Conservation (phyloP, 805 yeast species). For the Candida michaelii region DNA sequence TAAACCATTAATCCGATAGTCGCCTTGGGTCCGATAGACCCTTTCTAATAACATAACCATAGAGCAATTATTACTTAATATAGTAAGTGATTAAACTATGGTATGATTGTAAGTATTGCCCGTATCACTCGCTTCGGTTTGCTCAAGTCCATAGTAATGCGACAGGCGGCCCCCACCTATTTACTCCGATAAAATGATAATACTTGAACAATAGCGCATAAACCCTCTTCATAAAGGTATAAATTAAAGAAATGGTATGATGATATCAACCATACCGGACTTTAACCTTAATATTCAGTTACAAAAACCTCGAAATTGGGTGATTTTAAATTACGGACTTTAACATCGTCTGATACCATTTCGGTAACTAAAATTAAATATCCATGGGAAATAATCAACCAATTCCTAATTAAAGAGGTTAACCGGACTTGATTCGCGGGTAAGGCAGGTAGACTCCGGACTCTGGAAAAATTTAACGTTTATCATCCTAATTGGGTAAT, state of each 20-base stretch:
- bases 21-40: no score
- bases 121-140: neutral
- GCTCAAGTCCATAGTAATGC: neutral
- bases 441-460: slow-evolving; percentile 3
- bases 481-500: slow-evolving; percentile 3
- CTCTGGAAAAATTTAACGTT: neutral
- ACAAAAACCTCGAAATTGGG: neutral
- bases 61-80: no score
- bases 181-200: neutral
- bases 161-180: slow-evolving; percentile 1
- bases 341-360: slow-evolving; percentile 2
- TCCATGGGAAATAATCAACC: slow-evolving; percentile 4
- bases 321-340: slow-evolving; percentile 5
- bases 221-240: no score
- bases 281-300: no score
- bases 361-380: neutral
- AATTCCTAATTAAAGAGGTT: slow-evolving; percentile 1
- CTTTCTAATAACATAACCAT: no score
- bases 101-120: no score
- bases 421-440: slow-evolving; percentile 4
- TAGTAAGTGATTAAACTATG: no score
- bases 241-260: no score
- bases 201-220: no score
- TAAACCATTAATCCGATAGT: no score
- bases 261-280: no score